These are phyloP conservation scores for Yamadazyma dushanensis DNA, from an alignment of 1,139 yeast species.

Conservation along the genomic window DNA sequence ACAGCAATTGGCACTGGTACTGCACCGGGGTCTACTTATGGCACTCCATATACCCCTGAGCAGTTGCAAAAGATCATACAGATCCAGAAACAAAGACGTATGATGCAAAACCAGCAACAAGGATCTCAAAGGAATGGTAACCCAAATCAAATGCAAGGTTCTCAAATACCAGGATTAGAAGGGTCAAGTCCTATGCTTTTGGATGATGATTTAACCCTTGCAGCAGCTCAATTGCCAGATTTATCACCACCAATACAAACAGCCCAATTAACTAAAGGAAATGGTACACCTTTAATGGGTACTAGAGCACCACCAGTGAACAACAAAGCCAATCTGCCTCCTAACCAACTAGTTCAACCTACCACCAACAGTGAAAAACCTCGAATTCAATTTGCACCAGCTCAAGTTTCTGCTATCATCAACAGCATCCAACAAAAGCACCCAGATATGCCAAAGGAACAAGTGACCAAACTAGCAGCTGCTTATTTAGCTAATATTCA, in stretches of 20 bases:
- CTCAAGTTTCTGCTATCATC: conserved; percentile 70
- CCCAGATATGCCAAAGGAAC: conserved; percentile 68
- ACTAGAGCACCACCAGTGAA: conserved; percentile 17
- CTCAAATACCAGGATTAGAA: neutral
- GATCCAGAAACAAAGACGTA: conserved; percentile 50
- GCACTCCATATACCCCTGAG: conserved; percentile 54
- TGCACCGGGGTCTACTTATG: conserved; percentile 24
- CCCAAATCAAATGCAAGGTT: neutral
- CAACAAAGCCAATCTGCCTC: conserved; percentile 5
- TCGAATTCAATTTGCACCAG: conserved; percentile 51
- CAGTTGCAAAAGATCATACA: conserved; percentile 56
- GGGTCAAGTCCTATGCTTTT: neutral
- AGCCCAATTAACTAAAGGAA: conserved; percentile 5
- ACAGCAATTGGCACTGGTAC: neutral
- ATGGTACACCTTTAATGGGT: conserved; percentile 15
- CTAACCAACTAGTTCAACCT: conserved; percentile 16
- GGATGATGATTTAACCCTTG: neutral
- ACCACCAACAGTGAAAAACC: conserved; percentile 26
- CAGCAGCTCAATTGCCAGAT: neutral
- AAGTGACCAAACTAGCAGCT: conserved; percentile 72
- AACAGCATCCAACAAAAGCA: conserved; percentile 68
- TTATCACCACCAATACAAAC: conserved; percentile 6
- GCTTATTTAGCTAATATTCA: conserved; percentile 63
- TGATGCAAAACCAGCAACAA: conserved; percentile 45
- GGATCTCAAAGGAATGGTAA: conserved; percentile 15